Evolutionary conservation across 1,284 basidiomycete species (phyloP).

Genomic region (Fomitopsis palustris): DNA sequence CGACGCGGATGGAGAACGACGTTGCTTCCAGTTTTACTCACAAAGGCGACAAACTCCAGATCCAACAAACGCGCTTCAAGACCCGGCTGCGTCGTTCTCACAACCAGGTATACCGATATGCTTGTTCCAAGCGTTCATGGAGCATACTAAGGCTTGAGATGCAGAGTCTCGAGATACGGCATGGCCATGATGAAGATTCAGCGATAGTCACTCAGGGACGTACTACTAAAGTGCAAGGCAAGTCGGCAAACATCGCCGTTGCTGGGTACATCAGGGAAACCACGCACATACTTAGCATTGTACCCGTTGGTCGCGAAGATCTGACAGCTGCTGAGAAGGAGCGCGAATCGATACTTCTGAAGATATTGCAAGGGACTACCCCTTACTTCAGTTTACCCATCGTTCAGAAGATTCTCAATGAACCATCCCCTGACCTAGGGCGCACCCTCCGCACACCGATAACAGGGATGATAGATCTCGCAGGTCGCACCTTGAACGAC

Average conservation of each 20-base stretch:
- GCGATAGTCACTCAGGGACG: slow-evolving; percentile 2
- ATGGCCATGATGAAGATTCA: not conserved
- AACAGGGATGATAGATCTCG: slow-evolving; percentile 1
- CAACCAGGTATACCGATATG: slow-evolving; percentile 12
- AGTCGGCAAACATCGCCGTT: slow-evolving; percentile 10
- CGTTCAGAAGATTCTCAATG: slow-evolving; percentile 6
- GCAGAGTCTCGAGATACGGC: slow-evolving; percentile 4
- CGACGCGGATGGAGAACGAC: slow-evolving; percentile 24
- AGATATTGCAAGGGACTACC: slow-evolving; percentile 3
- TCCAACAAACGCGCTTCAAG: slow-evolving; percentile 21
- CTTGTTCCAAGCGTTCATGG: not conserved
- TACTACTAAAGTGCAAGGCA: slow-evolving; percentile 7
- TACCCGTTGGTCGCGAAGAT: slow-evolving; percentile 18
- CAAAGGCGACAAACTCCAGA: slow-evolving; percentile 10
- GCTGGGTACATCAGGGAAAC: not conserved
- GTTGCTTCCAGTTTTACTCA: slow-evolving; percentile 8
- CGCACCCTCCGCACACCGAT: not conserved
- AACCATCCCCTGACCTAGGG: too few relatives aligned
- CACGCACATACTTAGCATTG: slow-evolving; percentile 10
- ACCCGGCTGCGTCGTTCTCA: slow-evolving; percentile 13
- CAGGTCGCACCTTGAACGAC: slow-evolving; percentile 11
- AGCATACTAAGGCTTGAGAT: not conserved
- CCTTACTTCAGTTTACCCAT: slow-evolving; percentile 8
- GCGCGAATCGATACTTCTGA: slow-evolving; percentile 9
- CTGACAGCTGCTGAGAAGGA: slow-evolving; percentile 15